Conservation (phyloP, 148 eudicot species). For the Amaranthus hypochondriacus region DNA sequence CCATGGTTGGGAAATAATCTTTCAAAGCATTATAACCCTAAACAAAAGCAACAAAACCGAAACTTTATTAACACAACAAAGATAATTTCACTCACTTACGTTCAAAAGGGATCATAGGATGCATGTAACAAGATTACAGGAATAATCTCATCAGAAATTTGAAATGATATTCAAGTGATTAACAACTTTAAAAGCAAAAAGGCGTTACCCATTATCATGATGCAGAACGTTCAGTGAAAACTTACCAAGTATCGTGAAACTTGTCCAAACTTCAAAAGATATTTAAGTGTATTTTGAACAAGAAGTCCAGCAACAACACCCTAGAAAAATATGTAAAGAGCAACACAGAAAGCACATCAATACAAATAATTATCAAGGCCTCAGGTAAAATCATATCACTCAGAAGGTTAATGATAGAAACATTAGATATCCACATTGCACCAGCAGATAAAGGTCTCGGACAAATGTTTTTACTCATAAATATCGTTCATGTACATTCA, state of each 20-base stretch:
- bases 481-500: background rate
- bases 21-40: constrained; percentile 94
- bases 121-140: background rate
- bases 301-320: constrained; percentile 98
- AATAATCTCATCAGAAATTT: background rate
- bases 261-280: constrained; percentile 77
- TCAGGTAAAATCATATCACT: background rate
- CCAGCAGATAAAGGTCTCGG: background rate
- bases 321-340: constrained; percentile 32
- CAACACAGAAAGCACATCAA: constrained; percentile 5
- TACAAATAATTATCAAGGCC: background rate
- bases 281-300: constrained; percentile 89
- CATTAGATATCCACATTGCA: background rate
- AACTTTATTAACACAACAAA: background rate
- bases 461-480: background rate
- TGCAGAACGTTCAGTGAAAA: constrained; percentile 3
- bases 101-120: background rate
- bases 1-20: constrained; percentile 93
- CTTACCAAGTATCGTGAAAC: constrained; percentile 84
- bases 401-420: background rate
- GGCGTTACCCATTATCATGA: background rate
- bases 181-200: background rate
- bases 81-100: background rate
- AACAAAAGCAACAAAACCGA: constrained; percentile 18
- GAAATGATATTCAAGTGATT: background rate